Evolutionary conservation across 352 stramenopile genomes (phyloP), one percentile per base, ranked within the genome.

Genomic region (Phytophthora rubi): DNA sequence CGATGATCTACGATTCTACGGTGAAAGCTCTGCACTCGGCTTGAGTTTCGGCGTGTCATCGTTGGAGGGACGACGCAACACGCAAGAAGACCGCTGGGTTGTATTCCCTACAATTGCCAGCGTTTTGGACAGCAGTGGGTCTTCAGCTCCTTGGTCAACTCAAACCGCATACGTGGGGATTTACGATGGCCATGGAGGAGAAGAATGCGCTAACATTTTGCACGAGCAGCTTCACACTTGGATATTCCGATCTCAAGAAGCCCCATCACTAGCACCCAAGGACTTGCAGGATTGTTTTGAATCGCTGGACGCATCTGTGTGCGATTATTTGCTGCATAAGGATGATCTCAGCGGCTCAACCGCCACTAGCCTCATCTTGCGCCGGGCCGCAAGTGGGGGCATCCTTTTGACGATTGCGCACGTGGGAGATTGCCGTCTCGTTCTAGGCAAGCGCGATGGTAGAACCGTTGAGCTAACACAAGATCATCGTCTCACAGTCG

Each of bases 151-250:
- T 5, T 71, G 71, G 71, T n/a, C 60, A 7, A 57, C 51, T 3
- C 33, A 78, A 54, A 70, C 59, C 0, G 71, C 83, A 8, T 96
- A 92, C 55, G 72, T 93, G 15, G 91, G 83, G 0, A 48, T 97
- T 21, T 97, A 94, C 73, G 90, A 97, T 56, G 90, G 90, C 23
- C 91, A 97, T 23, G 84, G 84, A 1, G 91, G 90, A 7, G 82
- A 92, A 15, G 85, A 88, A 33, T 91, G 82, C 51, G 80, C 86
- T 13, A 83, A 76, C 32, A 91, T 92, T 52, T 77, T 97, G 6
- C 82, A 89, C 47, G 81, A 93, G 4, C 81, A 91, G 53, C 75
- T 97, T 32, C 89, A 96, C 59, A 66, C 61, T 42, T 89, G 79
- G 76, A 75, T 96, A 21, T 86, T 92, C 28, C 70, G 68, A 3